phyloP scores from a whole-genome alignment of 2,329 filamentous ascomycete genomes.

The Cladophialophora yegresii region DNA sequence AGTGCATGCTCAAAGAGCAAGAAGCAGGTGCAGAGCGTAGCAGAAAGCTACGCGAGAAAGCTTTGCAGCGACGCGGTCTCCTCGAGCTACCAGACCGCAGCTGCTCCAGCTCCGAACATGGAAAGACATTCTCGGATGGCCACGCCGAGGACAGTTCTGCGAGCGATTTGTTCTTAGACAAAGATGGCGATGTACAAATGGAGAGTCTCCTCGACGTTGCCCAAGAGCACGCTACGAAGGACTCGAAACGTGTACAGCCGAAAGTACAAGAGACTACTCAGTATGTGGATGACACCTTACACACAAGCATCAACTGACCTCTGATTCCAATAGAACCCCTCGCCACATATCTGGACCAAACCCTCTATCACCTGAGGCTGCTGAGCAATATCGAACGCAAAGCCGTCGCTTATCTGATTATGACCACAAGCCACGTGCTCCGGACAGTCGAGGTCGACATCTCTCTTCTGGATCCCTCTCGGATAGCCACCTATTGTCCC shows the following conservation, averaged over 20 bases:
- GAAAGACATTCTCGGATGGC: neutral
- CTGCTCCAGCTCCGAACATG: neutral
- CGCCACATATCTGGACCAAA: conserved; percentile 9
- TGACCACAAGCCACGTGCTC: neutral
- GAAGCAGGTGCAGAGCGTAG: conserved; percentile 22
- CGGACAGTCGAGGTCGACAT: neutral
- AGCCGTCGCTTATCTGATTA: conserved; percentile 7
- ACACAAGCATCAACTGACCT: neutral
- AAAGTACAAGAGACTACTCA: conserved; percentile 11
- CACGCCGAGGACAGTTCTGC: neutral
- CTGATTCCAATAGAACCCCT: conserved; percentile 5
- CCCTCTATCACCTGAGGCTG: conserved; percentile 19
- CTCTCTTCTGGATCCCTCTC: neutral
- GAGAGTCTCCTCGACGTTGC: conserved; percentile 19
- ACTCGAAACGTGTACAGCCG: neutral
- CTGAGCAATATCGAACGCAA: conserved; percentile 20
- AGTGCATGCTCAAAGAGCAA: conserved; percentile 21
- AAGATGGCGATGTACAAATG: conserved; percentile 3
- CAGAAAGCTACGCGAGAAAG: conserved; percentile 18
- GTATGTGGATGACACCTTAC: conserved; percentile 9
- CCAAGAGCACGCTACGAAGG: conserved; percentile 8
- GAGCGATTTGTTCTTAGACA: conserved; percentile 3
- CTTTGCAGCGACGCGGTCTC: conserved; percentile 6
- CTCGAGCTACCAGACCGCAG: neutral
- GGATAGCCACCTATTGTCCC: neutral